Base-by-base conservation (phyloP, 306 rosid genomes). In the Quercus aquifolioides region DNA sequence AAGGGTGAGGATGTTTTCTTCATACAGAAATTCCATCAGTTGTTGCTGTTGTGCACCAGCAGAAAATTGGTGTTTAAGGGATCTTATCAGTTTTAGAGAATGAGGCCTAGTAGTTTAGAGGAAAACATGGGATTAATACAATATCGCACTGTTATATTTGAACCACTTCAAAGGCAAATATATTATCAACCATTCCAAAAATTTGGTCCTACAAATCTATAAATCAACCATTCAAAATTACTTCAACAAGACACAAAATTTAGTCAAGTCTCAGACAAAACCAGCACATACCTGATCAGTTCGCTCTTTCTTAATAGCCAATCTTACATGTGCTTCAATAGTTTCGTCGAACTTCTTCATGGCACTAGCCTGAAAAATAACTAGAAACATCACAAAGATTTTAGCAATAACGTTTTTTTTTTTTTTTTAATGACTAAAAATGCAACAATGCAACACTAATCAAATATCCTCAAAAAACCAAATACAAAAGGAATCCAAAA, bases 221-320 rank as follows among this genome's bases (percentile, higher is more conserved):
- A 23, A 23, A 28, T 55, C 41, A 41, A 25, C 25, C 12, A 20
- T 46, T 38, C 49, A 31, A 63, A 28, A 49, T 33, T 18, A 74
- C 65, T 8, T 41, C 59, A 9, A 19, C 71, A 57, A 58, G 71
- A 60, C 35, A 59, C 33, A 46, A 49, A 70, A 14, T 75, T 79
- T 52, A 71, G 54, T 12, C 54, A 49, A 49, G 54, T 49, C 79
- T 38, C 33, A 70, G 59, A 74, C 25, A 76, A 76, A 76, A 76
- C 52, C 65, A 69, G 46, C 58, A 46, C 35, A 74, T 88, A 95
- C 99, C 97, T 81, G 69, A 58, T 88, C 91, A 41, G 92, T 90
- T 83, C 94, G 88, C 94, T 94, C 90, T 25, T 97, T 87, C 72
- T 91, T 95, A 67, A 93, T 88, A 46, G 96, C 97, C 96, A 95